phyloP scores from a whole-genome alignment of 345 rosid species.

The Salix brachista region DNA sequence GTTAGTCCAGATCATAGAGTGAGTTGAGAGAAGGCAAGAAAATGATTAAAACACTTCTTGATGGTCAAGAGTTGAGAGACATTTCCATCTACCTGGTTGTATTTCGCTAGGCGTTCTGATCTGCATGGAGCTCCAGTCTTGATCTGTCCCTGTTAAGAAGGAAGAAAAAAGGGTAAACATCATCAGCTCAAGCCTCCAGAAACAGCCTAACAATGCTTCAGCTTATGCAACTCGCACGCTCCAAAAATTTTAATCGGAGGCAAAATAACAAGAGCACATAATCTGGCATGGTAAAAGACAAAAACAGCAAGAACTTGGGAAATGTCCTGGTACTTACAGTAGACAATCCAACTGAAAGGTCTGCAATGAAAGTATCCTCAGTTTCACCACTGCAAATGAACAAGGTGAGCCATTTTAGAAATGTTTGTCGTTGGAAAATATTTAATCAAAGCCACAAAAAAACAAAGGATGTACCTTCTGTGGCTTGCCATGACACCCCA shows the following conservation, averaged over 20 bases:
- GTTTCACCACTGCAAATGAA: constrained; percentile 74
- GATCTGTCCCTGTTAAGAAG: constrained; percentile 68
- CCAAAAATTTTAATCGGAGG: not conserved
- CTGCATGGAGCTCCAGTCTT: constrained; percentile 99
- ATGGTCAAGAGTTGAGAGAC: not conserved
- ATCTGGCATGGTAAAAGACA: not conserved
- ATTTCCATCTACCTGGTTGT: constrained; percentile 58
- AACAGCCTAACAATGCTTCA: not conserved
- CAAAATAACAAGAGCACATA: not conserved
- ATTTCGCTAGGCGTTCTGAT: constrained; percentile 94
- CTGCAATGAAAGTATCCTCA: constrained; percentile 96
- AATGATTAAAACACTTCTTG: not conserved
- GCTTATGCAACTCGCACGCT: not conserved
- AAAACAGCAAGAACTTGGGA: not conserved
- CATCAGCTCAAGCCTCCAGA: not conserved
- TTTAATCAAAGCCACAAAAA: not conserved
- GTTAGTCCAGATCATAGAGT: not conserved
- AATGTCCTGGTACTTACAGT: constrained; percentile 42
- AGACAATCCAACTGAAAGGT: constrained; percentile 87
- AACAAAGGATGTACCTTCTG: constrained; percentile 34
- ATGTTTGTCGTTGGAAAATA: not conserved
- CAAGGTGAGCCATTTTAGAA: not conserved
- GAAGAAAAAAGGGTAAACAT: not conserved
- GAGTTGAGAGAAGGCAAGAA: not conserved
- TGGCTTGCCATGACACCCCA: constrained; percentile 99